phyloP scores from a whole-genome alignment of 768 basidiomycete species.

The Naematelia encephala region DNA sequence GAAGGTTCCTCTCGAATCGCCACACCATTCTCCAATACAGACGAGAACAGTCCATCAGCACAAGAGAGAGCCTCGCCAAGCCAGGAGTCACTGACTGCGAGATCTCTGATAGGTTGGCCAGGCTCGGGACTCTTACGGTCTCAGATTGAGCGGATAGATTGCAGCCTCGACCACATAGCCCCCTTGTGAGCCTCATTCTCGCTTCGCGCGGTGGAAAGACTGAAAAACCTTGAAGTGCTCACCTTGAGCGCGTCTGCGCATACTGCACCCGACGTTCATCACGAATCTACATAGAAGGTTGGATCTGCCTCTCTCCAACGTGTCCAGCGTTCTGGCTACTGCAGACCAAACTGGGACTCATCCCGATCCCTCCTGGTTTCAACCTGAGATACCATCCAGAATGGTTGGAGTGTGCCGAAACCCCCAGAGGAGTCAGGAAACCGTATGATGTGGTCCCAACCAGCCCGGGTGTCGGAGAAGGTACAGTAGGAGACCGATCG shows the following conservation, averaged over 20 bases:
- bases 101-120: not conserved
- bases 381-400: conserved; percentile 11
- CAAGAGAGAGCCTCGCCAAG: too few species aligned
- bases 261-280: conserved; percentile 14
- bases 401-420: conserved; percentile 11
- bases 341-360: conserved; percentile 6
- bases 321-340: conserved; percentile 33
- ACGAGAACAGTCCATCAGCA: too few species aligned
- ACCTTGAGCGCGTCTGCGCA: conserved; percentile 4
- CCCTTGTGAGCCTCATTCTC: conserved; percentile 1
- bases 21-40: too few species aligned
- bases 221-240: not conserved
- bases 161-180: not conserved
- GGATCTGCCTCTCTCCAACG: conserved; percentile 23
- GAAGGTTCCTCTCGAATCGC: too few species aligned
- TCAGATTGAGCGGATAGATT: not conserved
- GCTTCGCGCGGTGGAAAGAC: not conserved
- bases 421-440: conserved; percentile 3
- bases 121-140: not conserved
- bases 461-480: conserved; percentile 7
- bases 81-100: too few species aligned
- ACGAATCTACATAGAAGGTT: conserved; percentile 29
- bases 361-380: conserved; percentile 30
- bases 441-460: conserved; percentile 30
- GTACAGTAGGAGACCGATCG: not conserved